phyloP scores from a whole-genome alignment of 306 rosid species.

The Phaseolus lunatus region DNA sequence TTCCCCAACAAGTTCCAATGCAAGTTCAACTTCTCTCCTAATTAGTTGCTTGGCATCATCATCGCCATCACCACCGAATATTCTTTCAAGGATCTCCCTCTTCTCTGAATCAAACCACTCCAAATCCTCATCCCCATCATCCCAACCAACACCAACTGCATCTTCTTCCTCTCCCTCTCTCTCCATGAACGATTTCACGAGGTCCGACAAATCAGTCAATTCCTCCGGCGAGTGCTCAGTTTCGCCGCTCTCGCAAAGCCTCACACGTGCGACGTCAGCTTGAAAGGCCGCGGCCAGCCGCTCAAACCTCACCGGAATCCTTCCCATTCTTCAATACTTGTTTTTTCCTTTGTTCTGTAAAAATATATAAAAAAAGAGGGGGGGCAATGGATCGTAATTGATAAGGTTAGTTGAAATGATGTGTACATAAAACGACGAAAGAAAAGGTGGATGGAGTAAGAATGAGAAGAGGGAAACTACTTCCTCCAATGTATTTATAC shows the following conservation, averaged over 20 bases:
- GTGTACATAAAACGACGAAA: not conserved
- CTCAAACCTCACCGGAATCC: not conserved
- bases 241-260: not conserved
- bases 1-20: not conserved
- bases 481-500: not conserved
- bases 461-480: not conserved
- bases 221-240: not conserved
- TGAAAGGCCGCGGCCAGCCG: not conserved
- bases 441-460: not conserved
- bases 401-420: not conserved
- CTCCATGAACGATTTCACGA: conserved; percentile 2
- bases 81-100: not conserved
- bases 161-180: not conserved
- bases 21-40: not conserved
- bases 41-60: not conserved
- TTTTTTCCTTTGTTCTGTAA: not conserved
- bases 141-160: not conserved
- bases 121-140: not conserved
- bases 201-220: not conserved
- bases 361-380: too few species aligned
- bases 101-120: not conserved
- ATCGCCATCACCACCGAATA: not conserved
- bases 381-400: not conserved
- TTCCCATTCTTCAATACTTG: too few species aligned
- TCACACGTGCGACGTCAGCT: not conserved